Conservation (phyloP, 1,284 basidiomycete genomes). For the Ganoderma resinaceum region DNA sequence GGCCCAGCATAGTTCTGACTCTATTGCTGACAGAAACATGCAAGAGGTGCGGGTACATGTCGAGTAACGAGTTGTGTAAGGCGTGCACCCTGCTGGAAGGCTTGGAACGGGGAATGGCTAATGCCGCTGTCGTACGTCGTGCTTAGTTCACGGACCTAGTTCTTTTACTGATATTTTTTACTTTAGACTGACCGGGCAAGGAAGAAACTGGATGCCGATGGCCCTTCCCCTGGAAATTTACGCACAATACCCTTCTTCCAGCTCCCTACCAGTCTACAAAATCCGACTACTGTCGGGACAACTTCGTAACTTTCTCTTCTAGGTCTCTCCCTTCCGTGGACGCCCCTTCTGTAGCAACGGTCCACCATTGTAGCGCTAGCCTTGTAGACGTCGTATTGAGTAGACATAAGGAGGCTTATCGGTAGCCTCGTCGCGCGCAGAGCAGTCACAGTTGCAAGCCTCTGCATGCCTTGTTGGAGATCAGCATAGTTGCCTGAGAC, state of each 20-base stretch:
- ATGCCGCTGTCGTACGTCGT: conserved; percentile 67
- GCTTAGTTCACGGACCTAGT: conserved; percentile 2
- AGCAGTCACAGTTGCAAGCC: too few relatives aligned
- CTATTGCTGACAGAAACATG: conserved; percentile 73
- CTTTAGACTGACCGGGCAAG: conserved; percentile 68
- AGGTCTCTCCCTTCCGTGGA: not conserved
- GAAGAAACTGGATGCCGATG: conserved; percentile 66
- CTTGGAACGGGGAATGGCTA: conserved; percentile 84
- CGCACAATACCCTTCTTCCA: conserved; percentile 74
- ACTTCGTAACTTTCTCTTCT: not conserved
- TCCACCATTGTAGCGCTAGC: not conserved
- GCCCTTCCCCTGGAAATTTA: conserved; percentile 62
- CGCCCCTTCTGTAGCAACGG: not conserved
- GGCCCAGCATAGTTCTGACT: not conserved
- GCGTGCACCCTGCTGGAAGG: conserved; percentile 92
- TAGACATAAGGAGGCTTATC: not conserved
- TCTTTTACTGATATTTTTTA: not conserved
- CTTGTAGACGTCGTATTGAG: not conserved
- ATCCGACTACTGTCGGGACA: not conserved
- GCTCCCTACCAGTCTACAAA: conserved; percentile 23
- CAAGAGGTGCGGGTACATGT: conserved; percentile 90
- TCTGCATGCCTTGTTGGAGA: too few relatives aligned
- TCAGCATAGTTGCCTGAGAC: too few relatives aligned
- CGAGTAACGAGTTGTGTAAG: conserved; percentile 92
- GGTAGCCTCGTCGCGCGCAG: not conserved